phyloP scores from a whole-genome alignment of 192 early-diverging fungal genomes.

The Chytriomyces confervae region DNA sequence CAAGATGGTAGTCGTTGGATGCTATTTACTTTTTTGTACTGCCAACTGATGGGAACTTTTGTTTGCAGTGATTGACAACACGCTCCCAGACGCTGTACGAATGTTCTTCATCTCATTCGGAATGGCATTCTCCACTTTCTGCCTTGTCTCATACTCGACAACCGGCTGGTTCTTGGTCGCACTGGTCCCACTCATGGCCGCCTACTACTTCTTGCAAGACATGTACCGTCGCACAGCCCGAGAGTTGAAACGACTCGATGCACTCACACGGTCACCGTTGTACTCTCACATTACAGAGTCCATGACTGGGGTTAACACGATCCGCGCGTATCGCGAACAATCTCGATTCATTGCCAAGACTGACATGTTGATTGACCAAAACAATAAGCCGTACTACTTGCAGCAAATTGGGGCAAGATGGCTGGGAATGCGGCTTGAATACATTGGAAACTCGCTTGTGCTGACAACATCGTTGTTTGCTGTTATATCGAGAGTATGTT shows the following conservation, averaged over 20 bases:
- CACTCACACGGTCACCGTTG: conserved; percentile 62
- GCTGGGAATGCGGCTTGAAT: conserved; percentile 43
- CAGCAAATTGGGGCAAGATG: conserved; percentile 50
- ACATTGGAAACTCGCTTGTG: conserved; percentile 63
- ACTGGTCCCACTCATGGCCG: conserved; percentile 31
- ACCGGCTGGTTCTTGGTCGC: conserved; percentile 37
- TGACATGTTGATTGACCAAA: conserved; percentile 69
- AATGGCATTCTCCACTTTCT: conserved; percentile 32
- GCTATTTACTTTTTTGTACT: neutral
- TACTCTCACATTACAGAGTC: conserved; percentile 80
- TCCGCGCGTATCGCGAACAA: conserved; percentile 79
- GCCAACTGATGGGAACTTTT: neutral
- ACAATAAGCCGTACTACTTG: conserved; percentile 82
- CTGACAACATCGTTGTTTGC: conserved; percentile 76
- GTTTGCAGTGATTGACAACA: conserved; percentile 29
- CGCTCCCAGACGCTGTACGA: conserved; percentile 49
- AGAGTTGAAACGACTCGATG: conserved; percentile 48
- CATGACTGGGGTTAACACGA: conserved; percentile 78
- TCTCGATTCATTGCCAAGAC: conserved; percentile 74
- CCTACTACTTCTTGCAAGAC: conserved; percentile 45
- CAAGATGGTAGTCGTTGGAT: conserved; percentile 53
- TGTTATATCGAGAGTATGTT: conserved; percentile 48
- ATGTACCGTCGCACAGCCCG: conserved; percentile 42
- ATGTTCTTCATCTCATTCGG: conserved; percentile 44
- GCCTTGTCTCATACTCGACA: conserved; percentile 34